Conservation (phyloP, 202 grass and related monocot genomes). For the Hordeum pubiflorum region DNA sequence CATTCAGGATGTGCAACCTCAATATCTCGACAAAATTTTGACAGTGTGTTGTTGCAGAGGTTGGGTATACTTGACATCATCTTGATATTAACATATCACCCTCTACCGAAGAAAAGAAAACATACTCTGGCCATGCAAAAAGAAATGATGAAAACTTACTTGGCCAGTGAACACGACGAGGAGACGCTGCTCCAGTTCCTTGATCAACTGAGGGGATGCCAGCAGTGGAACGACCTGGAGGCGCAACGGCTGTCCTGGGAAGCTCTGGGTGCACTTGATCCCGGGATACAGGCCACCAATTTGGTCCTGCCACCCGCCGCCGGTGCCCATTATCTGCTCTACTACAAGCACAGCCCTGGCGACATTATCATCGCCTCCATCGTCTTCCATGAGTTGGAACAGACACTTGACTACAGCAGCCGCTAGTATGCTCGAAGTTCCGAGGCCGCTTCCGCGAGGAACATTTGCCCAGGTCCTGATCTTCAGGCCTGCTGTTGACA, state of each 20-base stretch:
- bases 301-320: conserved; percentile 96
- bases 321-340: conserved; percentile 95
- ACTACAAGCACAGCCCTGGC: conserved; percentile 71
- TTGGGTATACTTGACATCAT: too few species aligned
- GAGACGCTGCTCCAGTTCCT: conserved; percentile 60
- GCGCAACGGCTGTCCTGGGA: conserved; percentile 58
- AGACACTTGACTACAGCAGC: conserved; percentile 81
- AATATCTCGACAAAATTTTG: too few species aligned
- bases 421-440: conserved; percentile 81
- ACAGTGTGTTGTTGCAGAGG: too few species aligned
- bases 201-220: conserved; percentile 34
- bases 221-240: conserved; percentile 57
- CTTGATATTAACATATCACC: too few species aligned
- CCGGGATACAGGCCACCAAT: conserved; percentile 84
- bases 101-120: too few species aligned
- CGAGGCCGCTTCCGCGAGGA: conserved; percentile 84
- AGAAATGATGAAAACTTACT: conserved; percentile 50
- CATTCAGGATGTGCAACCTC: not conserved
- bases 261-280: conserved; percentile 85
- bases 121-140: not conserved
- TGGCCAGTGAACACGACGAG: conserved; percentile 91
- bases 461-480: conserved; percentile 75
- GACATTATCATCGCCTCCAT: conserved; percentile 59
- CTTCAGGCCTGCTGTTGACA: conserved; percentile 49
- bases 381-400: conserved; percentile 63